A percentile compares a stretch with the other conserved stretches of the same genome.
Evolutionary conservation across 345 rosid genomes (phyloP).

Genomic region (Combretum micranthum): DNA sequence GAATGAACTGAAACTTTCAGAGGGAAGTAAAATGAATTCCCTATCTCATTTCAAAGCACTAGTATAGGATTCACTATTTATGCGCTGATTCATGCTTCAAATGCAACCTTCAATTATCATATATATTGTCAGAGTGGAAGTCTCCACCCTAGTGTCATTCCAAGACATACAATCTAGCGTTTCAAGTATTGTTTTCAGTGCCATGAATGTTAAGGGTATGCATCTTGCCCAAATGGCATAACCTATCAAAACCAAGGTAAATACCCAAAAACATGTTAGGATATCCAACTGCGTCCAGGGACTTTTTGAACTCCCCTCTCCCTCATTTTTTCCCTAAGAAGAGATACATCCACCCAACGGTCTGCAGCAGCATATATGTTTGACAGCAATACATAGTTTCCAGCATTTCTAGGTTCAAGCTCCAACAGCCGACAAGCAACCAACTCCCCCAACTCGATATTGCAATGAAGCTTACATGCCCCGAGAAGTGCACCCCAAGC

Average conservation of each 20-base stretch:
- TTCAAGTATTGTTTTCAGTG: too few relatives aligned
- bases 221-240: not conserved
- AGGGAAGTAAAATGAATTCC: too few relatives aligned
- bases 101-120: too few relatives aligned
- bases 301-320: slow-evolving; percentile 46
- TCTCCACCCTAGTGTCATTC: too few relatives aligned
- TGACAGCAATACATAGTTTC: slow-evolving; percentile 45
- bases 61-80: too few relatives aligned
- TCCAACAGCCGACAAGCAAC: slow-evolving; percentile 36
- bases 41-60: too few relatives aligned
- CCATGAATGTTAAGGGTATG: too few relatives aligned
- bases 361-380: slow-evolving; percentile 46
- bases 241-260: not conserved
- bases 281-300: slow-evolving; percentile 49
- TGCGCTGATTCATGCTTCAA: too few relatives aligned
- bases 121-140: too few relatives aligned
- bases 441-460: slow-evolving; percentile 40
- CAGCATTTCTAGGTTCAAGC: slow-evolving; percentile 45
- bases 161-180: too few relatives aligned
- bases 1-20: too few relatives aligned
- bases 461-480: slow-evolving; percentile 52
- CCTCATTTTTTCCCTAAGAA: slow-evolving; percentile 32
- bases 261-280: too few relatives aligned
- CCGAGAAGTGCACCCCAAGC: slow-evolving; percentile 53
- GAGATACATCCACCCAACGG: slow-evolving; percentile 36